Evolutionary conservation across 108 stramenopile species (phyloP), one percentile per base, ranked within the genome.

Genomic region (Conticribra guillardii): DNA sequence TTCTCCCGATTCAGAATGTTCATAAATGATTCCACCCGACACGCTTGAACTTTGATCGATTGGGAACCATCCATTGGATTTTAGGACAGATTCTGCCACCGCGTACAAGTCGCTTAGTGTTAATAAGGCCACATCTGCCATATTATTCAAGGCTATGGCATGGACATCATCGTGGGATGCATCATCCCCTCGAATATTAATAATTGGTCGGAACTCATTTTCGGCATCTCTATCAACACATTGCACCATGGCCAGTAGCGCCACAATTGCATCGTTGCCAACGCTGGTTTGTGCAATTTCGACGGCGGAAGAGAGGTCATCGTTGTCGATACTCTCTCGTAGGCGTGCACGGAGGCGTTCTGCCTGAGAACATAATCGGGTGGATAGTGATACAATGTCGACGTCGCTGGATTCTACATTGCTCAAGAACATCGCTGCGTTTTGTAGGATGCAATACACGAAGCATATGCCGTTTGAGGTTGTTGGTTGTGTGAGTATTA

Each of bases 171-270:
- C n/a, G 48, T 16, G 19, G 2, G 27, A 19, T 2, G 31, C 32
- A 54, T 54, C 51, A 26, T 66, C 31, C 7, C 23, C 29, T 3
- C 4, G 14, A 27, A 30, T n/a, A 41, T 22, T 17, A 24, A n/a
- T 7, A 31, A 69, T 27, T 5, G 68, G 68, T 21, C 68, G 68
- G 28, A 69, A 69, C 14, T 69, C 68, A n/a, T 59, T 30, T 14
- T 63, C 19, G 16, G 30, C 22, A 52, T 71, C 70, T 15, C 70
- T 24, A 27, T 19, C 22, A 7, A 52, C 70, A 23, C 52, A 54
- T 41, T 71, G 60, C 28, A 63, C 60, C 70, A 63, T 63, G n/a
- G 60, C 70, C 4, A 71, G 70, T 14, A 63, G 34, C 3, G 61
- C 18, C 8, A 63, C 70, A 50, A 54, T 64, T 26, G 27, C 46